Percentiles rank a stretch among this genome's conserved stretches.
Conservation (phyloP, 176 grass and related monocot species). For the Elaeis guineensis region DNA sequence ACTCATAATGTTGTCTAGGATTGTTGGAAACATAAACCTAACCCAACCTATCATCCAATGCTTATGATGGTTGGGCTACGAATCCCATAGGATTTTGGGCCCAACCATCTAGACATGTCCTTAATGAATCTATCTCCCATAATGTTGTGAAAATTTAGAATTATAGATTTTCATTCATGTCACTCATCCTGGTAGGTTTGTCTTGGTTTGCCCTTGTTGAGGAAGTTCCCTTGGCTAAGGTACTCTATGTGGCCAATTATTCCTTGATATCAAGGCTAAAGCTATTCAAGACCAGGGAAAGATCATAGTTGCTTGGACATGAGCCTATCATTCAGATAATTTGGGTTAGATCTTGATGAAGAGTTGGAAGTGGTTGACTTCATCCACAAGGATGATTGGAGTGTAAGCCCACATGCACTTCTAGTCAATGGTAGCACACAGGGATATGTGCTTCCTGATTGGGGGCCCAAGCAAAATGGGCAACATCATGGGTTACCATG, state of each 20-base stretch:
- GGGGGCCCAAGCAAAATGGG: conserved; percentile 53
- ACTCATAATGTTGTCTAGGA: no score
- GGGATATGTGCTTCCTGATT: conserved; percentile 55
- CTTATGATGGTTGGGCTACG: no score
- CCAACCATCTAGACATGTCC: no score
- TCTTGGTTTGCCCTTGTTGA: conserved; percentile 29
- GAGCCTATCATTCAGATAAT: conserved; percentile 49
- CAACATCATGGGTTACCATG: conserved; percentile 36
- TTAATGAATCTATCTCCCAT: no score
- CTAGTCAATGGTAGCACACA: conserved; percentile 36
- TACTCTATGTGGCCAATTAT: conserved; percentile 54
- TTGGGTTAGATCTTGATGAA: conserved; percentile 76
- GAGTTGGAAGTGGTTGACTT: conserved; percentile 62
- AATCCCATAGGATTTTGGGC: no score
- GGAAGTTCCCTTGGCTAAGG: conserved; percentile 37
- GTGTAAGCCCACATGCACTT: conserved; percentile 84
- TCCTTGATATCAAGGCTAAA: conserved; percentile 44
- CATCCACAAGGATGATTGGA: conserved; percentile 40
- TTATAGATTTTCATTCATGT: no score
- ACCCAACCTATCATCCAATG: no score
- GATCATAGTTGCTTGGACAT: conserved; percentile 66
- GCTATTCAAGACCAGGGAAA: conserved; percentile 23
- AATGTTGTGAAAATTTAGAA: no score
- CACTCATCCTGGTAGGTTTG: not conserved
- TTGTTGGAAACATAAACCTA: no score